These are phyloP conservation scores for Epichloe scottii DNA, from an alignment of 2,329 filamentous ascomycete species.

Conservation along the genomic window DNA sequence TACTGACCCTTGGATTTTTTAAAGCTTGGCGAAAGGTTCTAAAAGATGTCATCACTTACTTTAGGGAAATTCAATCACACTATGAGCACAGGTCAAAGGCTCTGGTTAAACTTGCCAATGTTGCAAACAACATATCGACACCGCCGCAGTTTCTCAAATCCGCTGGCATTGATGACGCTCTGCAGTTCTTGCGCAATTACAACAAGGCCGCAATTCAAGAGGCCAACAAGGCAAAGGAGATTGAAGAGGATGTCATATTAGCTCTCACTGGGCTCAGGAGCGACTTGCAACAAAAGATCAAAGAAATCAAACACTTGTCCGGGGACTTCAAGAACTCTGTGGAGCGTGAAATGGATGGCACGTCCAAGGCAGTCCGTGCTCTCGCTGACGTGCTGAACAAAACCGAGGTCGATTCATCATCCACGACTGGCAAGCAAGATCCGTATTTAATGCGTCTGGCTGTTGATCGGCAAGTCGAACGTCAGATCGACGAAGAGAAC, in stretches of 20 bases:
- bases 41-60: slow-evolving; percentile 89
- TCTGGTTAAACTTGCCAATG: slow-evolving; percentile 68
- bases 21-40: slow-evolving; percentile 88
- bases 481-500: slow-evolving; percentile 92
- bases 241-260: slow-evolving; percentile 82
- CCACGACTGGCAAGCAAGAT: slow-evolving; percentile 73
- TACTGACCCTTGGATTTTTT: not conserved
- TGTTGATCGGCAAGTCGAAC: slow-evolving; percentile 83
- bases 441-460: slow-evolving; percentile 77
- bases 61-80: slow-evolving; percentile 78
- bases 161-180: slow-evolving; percentile 78
- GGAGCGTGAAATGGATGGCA: slow-evolving; percentile 84
- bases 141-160: slow-evolving; percentile 66
- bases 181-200: slow-evolving; percentile 67
- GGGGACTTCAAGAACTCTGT: slow-evolving; percentile 96
- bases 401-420: slow-evolving; percentile 62
- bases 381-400: slow-evolving; percentile 74
- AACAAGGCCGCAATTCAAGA: slow-evolving; percentile 71
- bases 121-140: slow-evolving; percentile 66
- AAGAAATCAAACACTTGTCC: slow-evolving; percentile 89
- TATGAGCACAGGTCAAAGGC: slow-evolving; percentile 81
- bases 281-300: slow-evolving; percentile 91
- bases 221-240: slow-evolving; percentile 77
- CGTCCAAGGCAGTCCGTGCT: slow-evolving; percentile 63
- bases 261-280: slow-evolving; percentile 75